Evolutionary conservation across 306 rosid species (phyloP).

Genomic region (Medicago ruthenica): DNA sequence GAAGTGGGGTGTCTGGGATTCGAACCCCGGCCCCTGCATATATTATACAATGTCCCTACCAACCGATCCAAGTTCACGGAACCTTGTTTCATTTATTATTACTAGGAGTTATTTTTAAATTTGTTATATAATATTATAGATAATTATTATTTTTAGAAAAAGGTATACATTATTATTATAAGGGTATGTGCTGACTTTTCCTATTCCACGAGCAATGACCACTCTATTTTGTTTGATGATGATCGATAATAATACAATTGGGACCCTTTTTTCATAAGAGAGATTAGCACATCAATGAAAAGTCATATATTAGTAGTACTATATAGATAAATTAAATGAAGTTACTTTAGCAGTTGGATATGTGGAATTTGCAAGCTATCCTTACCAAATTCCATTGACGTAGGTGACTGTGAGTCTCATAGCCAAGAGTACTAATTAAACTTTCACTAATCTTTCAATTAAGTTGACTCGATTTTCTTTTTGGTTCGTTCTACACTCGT

Average conservation of each 20-base stretch:
- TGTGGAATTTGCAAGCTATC: constrained; percentile 3
- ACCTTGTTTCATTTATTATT: background rate
- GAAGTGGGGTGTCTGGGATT: too few species aligned
- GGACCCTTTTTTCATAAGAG: background rate
- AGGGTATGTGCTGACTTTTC: constrained; percentile 19
- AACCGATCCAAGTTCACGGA: too few species aligned
- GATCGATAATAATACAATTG: constrained; percentile 2
- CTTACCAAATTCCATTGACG: constrained; percentile 19
- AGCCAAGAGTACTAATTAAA: background rate
- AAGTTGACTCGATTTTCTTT: background rate
- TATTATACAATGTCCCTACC: too few species aligned
- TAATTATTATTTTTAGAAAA: too few species aligned
- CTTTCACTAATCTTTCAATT: constrained; percentile 3
- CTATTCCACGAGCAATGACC: background rate
- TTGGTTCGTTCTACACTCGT: background rate
- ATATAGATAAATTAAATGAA: background rate
- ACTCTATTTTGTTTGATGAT: constrained; percentile 8
- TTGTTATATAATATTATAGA: too few species aligned
- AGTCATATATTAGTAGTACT: constrained; percentile 18
- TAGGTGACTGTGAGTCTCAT: background rate
- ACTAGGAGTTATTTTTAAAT: too few species aligned
- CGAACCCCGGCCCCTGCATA: too few species aligned
- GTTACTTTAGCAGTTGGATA: constrained; percentile 34
- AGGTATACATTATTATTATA: too few species aligned
- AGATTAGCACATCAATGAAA: background rate